These are phyloP conservation scores for Wallemia hederae DNA, from an alignment of 1,284 basidiomycete genomes.

Conservation along the genomic window DNA sequence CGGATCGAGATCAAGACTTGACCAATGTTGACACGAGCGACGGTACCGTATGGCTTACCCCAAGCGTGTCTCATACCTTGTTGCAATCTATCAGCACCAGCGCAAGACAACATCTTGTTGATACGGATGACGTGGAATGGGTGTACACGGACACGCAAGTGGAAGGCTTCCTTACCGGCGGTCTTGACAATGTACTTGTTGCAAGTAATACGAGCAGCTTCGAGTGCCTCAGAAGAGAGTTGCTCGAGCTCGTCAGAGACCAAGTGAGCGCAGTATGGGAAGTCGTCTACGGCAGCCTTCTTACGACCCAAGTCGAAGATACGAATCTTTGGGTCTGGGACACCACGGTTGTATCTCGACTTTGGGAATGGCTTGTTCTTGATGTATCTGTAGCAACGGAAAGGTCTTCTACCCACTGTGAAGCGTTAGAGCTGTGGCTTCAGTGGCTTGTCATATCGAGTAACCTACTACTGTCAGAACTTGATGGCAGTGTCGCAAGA, in stretches of 20 bases:
- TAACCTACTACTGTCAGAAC: too few relatives aligned
- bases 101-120: slow-evolving; percentile 99
- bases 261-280: slow-evolving; percentile 84
- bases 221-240: slow-evolving; percentile 78
- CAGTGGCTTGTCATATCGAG: too few relatives aligned
- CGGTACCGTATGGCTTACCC: slow-evolving; percentile 94
- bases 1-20: slow-evolving; percentile 91
- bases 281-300: slow-evolving; percentile 82
- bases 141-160: slow-evolving; percentile 85
- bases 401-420: slow-evolving; percentile 75
- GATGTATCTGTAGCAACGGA: slow-evolving; percentile 89
- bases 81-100: slow-evolving; percentile 91
- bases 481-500: too few relatives aligned
- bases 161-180: slow-evolving; percentile 95
- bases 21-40: slow-evolving; percentile 84
- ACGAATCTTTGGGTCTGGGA: slow-evolving; percentile 76
- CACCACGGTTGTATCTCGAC: slow-evolving; percentile 66
- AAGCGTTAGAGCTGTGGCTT: background rate
- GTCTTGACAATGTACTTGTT: slow-evolving; percentile 99
- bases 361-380: slow-evolving; percentile 82
- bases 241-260: slow-evolving; percentile 98
- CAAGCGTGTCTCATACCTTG: slow-evolving; percentile 99
- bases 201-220: slow-evolving; percentile 94
- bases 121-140: slow-evolving; percentile 97
- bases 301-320: slow-evolving; percentile 88